These are phyloP conservation scores for Trypanosoma lewisi DNA, from an alignment of 208 protist species.

Conservation along the genomic window DNA sequence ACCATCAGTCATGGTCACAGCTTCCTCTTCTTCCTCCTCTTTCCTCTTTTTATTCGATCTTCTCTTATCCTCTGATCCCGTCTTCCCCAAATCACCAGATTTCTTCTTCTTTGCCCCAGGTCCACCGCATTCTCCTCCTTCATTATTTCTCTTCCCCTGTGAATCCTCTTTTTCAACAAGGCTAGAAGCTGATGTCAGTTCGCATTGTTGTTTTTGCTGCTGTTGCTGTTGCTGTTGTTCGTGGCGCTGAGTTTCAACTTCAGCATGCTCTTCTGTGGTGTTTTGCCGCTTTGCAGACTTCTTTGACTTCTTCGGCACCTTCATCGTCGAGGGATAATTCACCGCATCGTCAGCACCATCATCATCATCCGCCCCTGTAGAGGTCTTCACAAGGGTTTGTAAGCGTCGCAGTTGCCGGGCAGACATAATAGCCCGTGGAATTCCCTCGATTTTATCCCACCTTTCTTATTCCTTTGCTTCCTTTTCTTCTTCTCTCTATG, in stretches of 20 bases:
- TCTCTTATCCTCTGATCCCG: not conserved
- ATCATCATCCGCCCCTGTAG: conserved; percentile 62
- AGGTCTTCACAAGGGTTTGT: conserved; percentile 69
- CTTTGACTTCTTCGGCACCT: not conserved
- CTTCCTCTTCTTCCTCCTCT: conserved; percentile 14
- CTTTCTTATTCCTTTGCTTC: not conserved
- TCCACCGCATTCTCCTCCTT: not conserved
- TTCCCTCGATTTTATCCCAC: not conserved
- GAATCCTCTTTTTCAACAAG: not conserved
- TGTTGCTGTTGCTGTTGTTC: not conserved
- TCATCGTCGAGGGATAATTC: conserved; percentile 15
- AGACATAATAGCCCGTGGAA: conserved; percentile 55
- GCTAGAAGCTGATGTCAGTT: not conserved
- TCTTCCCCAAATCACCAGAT: not conserved
- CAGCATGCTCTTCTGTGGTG: conserved; percentile 8
- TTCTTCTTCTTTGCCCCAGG: not conserved
- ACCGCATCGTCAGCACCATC: conserved; percentile 22
- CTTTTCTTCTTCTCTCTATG: not conserved
- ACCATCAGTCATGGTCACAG: not conserved
- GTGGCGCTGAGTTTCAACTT: not conserved
- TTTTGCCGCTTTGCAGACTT: conserved; percentile 2
- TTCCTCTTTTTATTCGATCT: conserved; percentile 1
- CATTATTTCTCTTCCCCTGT: too few relatives aligned
- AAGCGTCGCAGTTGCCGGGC: conserved; percentile 73
- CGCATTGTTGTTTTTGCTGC: conserved; percentile 1